phyloP scores from a whole-genome alignment of 2,329 filamentous ascomycete genomes.

The Fusarium sterilihyphosum region DNA sequence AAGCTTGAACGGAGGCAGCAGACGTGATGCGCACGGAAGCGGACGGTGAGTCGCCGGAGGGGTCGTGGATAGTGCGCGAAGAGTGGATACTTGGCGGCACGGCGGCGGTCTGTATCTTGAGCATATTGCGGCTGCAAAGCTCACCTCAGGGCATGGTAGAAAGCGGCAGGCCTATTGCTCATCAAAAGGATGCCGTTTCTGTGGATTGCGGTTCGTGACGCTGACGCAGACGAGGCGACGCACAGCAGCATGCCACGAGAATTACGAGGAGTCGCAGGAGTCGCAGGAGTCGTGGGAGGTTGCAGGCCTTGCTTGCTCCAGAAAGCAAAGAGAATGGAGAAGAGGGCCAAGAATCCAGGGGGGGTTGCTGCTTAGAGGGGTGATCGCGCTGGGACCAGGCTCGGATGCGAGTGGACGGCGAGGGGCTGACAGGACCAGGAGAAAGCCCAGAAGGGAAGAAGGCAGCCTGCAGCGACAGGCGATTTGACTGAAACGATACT shows the following conservation, averaged over 20 bases:
- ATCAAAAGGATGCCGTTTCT: slow-evolving; percentile 37
- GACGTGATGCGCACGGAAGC: slow-evolving; percentile 43
- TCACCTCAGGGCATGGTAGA: slow-evolving; percentile 50
- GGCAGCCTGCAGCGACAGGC: slow-evolving; percentile 16
- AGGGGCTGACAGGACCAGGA: slow-evolving; percentile 32
- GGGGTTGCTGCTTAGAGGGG: slow-evolving; percentile 32
- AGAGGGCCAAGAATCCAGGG: slow-evolving; percentile 34
- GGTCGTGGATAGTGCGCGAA: slow-evolving; percentile 45
- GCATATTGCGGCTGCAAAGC: slow-evolving; percentile 46
- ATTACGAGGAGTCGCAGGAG: slow-evolving; percentile 28
- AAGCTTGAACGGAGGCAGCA: slow-evolving; percentile 40
- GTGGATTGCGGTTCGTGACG: slow-evolving; percentile 24
- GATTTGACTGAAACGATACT: slow-evolving; percentile 27
- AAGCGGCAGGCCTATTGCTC: slow-evolving; percentile 45
- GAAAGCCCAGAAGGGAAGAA: neutral
- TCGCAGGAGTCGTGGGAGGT: slow-evolving; percentile 33
- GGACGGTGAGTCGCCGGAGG: slow-evolving; percentile 44
- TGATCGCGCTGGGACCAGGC: slow-evolving; percentile 32
- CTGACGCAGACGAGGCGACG: slow-evolving; percentile 18
- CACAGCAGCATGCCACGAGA: slow-evolving; percentile 37
- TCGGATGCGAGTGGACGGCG: slow-evolving; percentile 35
- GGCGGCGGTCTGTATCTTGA: slow-evolving; percentile 46
- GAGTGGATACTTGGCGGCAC: slow-evolving; percentile 47
- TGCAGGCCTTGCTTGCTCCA: slow-evolving; percentile 28
- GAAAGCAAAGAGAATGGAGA: slow-evolving; percentile 21